Evolutionary conservation across 306 rosid species (phyloP).

Genomic region (Vigna unguiculata): DNA sequence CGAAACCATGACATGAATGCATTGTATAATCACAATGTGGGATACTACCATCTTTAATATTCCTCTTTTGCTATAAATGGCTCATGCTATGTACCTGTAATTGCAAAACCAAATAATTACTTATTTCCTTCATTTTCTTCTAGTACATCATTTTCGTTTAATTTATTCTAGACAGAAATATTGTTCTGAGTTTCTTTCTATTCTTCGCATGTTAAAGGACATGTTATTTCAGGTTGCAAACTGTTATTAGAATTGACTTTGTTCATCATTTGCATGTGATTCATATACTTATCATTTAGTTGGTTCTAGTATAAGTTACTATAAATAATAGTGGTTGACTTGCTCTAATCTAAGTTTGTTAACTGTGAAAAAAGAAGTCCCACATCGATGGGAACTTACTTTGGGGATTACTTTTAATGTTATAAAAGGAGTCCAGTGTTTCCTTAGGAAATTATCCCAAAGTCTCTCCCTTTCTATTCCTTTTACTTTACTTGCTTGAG

Average conservation of each 20-base stretch:
- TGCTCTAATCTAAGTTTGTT: not conserved
- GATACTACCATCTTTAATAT: conserved; percentile 9
- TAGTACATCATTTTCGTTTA: not conserved
- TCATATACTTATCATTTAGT: not conserved
- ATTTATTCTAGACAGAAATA: not conserved
- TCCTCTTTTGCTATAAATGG: conserved; percentile 15
- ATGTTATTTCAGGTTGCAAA: not conserved
- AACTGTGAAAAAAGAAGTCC: too few species aligned
- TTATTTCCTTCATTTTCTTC: not conserved
- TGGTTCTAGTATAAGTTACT: not conserved
- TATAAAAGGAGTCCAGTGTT: too few species aligned
- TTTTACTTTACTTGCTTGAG: too few species aligned
- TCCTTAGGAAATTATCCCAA: too few species aligned
- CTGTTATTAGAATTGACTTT: not conserved
- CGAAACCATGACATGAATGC: conserved; percentile 20
- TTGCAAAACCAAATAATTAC: not conserved
- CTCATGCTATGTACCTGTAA: not conserved
- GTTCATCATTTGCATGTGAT: not conserved
- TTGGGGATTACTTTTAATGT: too few species aligned
- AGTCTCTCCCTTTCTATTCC: too few species aligned
- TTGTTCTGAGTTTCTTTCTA: not conserved
- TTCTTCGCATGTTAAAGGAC: not conserved
- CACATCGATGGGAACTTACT: too few species aligned
- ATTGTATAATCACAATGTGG: not conserved
- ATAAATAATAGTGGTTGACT: not conserved